A percentile compares a stretch with the other conserved stretches of the same genome.
Conservation (phyloP, 192 early-diverging fungal species). For the Mortierella claussenii region DNA sequence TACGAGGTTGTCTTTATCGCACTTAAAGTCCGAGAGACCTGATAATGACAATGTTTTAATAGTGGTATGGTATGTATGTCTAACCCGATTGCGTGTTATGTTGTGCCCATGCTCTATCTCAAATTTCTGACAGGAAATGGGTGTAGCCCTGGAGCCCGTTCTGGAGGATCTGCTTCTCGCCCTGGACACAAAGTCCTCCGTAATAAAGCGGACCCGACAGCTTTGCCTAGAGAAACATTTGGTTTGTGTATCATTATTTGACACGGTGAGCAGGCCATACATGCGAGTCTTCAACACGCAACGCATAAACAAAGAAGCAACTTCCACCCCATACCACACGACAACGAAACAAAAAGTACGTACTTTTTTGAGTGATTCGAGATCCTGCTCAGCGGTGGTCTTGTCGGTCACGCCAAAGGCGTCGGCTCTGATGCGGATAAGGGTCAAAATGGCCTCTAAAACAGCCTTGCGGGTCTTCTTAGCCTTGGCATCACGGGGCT, state of each 20-base stretch:
- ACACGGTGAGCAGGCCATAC: too few relatives aligned
- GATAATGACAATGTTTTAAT: background rate
- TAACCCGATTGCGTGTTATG: background rate
- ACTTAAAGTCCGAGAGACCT: too few relatives aligned
- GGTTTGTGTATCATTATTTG: too few relatives aligned
- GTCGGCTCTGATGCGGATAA: conserved; percentile 36
- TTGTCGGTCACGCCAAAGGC: conserved; percentile 42
- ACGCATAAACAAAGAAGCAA: background rate
- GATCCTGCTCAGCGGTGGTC: conserved; percentile 42
- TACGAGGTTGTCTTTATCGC: too few relatives aligned
- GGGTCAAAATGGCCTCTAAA: conserved; percentile 15
- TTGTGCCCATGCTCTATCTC: background rate
- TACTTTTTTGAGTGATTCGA: conserved; percentile 43
- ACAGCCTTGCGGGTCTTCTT: conserved; percentile 30
- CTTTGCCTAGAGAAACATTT: too few relatives aligned
- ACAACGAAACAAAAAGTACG: background rate
- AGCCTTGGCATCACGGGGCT: conserved; percentile 23
- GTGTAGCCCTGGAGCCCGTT: conserved; percentile 27
- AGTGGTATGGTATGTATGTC: background rate
- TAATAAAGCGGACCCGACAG: conserved; percentile 37
- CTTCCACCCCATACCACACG: background rate
- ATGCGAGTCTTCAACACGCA: too few relatives aligned
- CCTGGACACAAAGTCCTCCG: conserved; percentile 44
- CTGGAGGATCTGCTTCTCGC: conserved; percentile 50
- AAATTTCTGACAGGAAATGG: conserved; percentile 23